A percentile compares a stretch with the other conserved stretches of the same genome.
These are phyloP conservation scores for Withania somnifera DNA, from an alignment of 305 asterid species.

Conservation along the genomic window DNA sequence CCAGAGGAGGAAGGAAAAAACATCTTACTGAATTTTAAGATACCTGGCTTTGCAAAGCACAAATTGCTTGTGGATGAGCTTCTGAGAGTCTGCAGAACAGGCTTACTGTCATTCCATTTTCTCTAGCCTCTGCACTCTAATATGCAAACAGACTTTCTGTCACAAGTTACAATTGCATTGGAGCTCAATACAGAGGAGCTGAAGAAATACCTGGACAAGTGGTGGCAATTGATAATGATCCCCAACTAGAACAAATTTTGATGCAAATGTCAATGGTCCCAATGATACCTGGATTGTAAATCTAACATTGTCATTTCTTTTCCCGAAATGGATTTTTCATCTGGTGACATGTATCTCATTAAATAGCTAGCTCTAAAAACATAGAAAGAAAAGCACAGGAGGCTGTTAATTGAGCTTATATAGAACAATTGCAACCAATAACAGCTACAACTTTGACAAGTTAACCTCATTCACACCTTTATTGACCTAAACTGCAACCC, in stretches of 20 bases:
- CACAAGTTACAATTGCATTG: conserved; percentile 13
- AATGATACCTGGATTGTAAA: conserved; percentile 57
- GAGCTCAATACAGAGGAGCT: conserved; percentile 8
- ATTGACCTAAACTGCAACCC: neutral
- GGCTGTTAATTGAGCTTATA: neutral
- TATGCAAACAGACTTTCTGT: conserved; percentile 10
- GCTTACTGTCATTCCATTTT: conserved; percentile 83
- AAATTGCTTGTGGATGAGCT: conserved; percentile 96
- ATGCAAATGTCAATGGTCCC: conserved; percentile 85
- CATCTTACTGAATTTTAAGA: conserved; percentile 7
- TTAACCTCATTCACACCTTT: neutral
- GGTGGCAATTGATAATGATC: conserved; percentile 99
- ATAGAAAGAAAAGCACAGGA: neutral
- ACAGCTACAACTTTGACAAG: neutral
- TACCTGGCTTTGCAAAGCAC: conserved; percentile 88
- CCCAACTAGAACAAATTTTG: conserved; percentile 94
- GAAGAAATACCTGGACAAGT: conserved; percentile 72
- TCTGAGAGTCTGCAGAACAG: conserved; percentile 92
- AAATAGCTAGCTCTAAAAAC: neutral
- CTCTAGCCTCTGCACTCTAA: conserved; percentile 94
- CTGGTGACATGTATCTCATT: neutral
- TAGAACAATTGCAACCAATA: neutral
- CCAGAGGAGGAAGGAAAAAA: neutral
- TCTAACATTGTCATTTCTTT: neutral
- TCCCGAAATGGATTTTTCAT: neutral